These are phyloP conservation scores for Trichoderma erinaceum DNA, from an alignment of 495 filamentous ascomycete species.

Conservation along the genomic window DNA sequence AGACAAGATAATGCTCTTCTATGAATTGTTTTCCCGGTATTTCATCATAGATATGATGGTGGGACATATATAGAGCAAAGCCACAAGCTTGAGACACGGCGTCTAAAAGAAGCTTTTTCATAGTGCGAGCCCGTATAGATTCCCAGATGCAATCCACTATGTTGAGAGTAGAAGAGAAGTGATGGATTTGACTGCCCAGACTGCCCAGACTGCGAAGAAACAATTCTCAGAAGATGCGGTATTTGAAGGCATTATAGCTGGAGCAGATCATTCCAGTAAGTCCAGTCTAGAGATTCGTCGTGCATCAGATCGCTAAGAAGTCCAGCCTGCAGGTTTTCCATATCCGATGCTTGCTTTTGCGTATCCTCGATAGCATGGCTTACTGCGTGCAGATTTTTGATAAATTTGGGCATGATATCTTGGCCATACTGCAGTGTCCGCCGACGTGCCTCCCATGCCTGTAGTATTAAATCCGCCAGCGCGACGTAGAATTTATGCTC, in stretches of 20 bases:
- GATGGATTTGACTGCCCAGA: too few species aligned
- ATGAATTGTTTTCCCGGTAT: too few species aligned
- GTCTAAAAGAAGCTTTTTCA: too few species aligned
- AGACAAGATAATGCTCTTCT: too few species aligned
- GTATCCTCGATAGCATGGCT: neutral
- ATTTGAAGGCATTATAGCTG: neutral
- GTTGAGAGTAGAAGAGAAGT: too few species aligned
- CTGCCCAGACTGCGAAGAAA: neutral
- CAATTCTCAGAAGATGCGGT: neutral
- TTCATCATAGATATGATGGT: too few species aligned
- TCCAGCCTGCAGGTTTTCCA: neutral
- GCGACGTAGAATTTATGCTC: conserved; percentile 32
- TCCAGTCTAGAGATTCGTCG: conserved; percentile 12
- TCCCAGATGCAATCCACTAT: too few species aligned
- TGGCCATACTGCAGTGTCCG: neutral
- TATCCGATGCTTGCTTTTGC: neutral
- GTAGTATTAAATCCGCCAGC: conserved; percentile 32
- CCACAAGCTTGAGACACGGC: too few species aligned
- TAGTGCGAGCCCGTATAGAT: too few species aligned
- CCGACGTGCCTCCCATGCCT: conserved; percentile 29
- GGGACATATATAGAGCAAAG: too few species aligned
- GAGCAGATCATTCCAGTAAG: conserved; percentile 15
- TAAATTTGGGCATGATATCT: conserved; percentile 10
- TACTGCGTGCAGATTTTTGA: conserved; percentile 2
- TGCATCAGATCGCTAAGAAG: conserved; percentile 8